phyloP scores from a whole-genome alignment of 208 protist species.

The Leishmania tropica region DNA sequence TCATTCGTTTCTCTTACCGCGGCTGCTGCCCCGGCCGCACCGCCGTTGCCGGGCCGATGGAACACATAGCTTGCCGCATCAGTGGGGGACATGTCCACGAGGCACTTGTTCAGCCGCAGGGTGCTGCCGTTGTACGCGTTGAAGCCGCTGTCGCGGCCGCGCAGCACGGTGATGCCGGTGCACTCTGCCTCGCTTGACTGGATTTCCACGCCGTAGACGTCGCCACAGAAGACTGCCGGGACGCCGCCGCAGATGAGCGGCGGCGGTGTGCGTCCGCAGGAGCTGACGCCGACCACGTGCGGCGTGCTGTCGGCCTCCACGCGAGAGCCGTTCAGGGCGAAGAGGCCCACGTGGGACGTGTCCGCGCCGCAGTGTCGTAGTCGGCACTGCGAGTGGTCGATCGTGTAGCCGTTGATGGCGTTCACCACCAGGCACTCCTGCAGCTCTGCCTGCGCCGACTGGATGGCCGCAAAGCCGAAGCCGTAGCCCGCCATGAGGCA shows the following conservation, averaged over 20 bases:
- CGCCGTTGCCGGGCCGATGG: background rate
- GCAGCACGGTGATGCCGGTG: conserved; percentile 46
- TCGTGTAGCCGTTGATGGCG: conserved; percentile 74
- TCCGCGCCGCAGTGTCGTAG: conserved; percentile 59
- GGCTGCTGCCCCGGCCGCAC: background rate
- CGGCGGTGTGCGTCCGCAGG: conserved; percentile 27
- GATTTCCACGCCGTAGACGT: conserved; percentile 63
- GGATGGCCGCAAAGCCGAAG: conserved; percentile 68
- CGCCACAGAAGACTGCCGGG: conserved; percentile 47
- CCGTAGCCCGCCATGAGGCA: conserved; percentile 57
- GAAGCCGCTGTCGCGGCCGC: conserved; percentile 61
- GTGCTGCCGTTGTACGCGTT: conserved; percentile 59
- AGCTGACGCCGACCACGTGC: conserved; percentile 43
- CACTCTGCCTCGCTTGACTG: conserved; percentile 49
- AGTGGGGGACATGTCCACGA: conserved; percentile 43
- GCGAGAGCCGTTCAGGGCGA: conserved; percentile 51
- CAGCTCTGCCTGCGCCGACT: conserved; percentile 34
- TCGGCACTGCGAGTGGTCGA: conserved; percentile 48
- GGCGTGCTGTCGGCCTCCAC: conserved; percentile 34
- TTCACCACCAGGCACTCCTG: conserved; percentile 54
- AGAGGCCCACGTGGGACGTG: conserved; percentile 62
- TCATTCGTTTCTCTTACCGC: background rate
- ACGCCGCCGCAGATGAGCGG: conserved; percentile 43
- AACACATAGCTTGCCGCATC: conserved; percentile 26
- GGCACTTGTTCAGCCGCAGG: conserved; percentile 37